Conservation (phyloP, 1,284 basidiomycete species). For the Pseudomicrostroma phylloplanum region DNA sequence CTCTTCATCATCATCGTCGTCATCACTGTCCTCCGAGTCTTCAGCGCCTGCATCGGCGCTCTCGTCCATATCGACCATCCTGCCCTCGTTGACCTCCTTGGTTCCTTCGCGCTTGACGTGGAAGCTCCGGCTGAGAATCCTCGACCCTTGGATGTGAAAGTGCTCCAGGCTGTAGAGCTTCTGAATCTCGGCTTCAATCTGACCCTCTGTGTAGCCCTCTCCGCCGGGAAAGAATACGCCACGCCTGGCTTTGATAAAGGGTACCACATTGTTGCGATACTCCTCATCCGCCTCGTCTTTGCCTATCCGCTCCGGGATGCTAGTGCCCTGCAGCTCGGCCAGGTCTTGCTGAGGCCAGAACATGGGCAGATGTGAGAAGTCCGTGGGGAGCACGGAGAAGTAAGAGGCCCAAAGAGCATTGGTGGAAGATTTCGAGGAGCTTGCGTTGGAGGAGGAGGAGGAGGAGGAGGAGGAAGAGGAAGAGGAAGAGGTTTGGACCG, state of each 20-base stretch:
- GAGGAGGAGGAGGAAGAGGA: conserved; percentile 26
- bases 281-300: conserved; percentile 72
- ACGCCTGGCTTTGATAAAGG: conserved; percentile 48
- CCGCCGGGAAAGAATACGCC: conserved; percentile 30
- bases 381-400: conserved; percentile 58
- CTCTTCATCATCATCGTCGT: conserved; percentile 21
- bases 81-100: conserved; percentile 5
- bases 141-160: conserved; percentile 85
- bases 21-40: conserved; percentile 27
- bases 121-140: conserved; percentile 87
- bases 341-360: conserved; percentile 78
- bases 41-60: conserved; percentile 39
- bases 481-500: conserved; percentile 5
- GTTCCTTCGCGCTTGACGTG: conserved; percentile 55
- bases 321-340: conserved; percentile 71
- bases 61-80: conserved; percentile 49
- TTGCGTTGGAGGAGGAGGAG: not conserved
- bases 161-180: conserved; percentile 65
- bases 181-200: conserved; percentile 49
- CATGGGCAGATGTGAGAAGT: conserved; percentile 81
- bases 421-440: not conserved
- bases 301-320: conserved; percentile 80
- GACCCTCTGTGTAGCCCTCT: not conserved
- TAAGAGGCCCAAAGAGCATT: conserved; percentile 32
- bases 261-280: conserved; percentile 55